phyloP scores from a whole-genome alignment of 2,329 filamentous ascomycete species.

The Xylaria sp. region DNA sequence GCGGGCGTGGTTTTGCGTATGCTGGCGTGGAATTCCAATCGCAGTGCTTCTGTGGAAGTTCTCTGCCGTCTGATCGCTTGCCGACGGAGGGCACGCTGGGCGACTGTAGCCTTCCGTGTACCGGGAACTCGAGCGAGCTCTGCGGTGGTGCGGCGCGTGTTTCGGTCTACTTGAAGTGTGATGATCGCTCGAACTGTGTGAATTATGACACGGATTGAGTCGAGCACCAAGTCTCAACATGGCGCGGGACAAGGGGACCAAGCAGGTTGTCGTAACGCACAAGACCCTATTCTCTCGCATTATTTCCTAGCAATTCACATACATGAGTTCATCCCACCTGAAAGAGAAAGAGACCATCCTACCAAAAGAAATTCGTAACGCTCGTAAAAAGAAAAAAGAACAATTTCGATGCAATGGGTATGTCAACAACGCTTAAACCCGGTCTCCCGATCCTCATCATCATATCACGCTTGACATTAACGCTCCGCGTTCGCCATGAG shows the following conservation, averaged over 20 bases:
- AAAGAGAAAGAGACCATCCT: neutral
- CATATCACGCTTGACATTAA: neutral
- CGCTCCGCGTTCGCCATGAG: neutral
- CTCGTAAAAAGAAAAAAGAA: neutral
- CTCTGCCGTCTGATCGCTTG: slow-evolving; percentile 27
- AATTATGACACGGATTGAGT: slow-evolving; percentile 16
- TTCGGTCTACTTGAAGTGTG: slow-evolving; percentile 35
- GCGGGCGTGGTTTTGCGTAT: slow-evolving; percentile 16
- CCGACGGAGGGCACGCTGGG: slow-evolving; percentile 40
- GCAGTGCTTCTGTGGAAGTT: slow-evolving; percentile 30
- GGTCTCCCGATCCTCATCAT: slow-evolving; percentile 1
- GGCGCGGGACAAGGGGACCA: too few relatives aligned
- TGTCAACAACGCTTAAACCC: neutral
- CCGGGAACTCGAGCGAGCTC: slow-evolving; percentile 33
- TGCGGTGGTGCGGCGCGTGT: slow-evolving; percentile 36
- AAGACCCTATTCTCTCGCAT: neutral
- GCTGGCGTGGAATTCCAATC: slow-evolving; percentile 26
- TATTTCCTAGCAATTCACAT: neutral
- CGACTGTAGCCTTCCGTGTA: slow-evolving; percentile 38
- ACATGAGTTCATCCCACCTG: neutral
- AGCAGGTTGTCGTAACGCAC: neutral
- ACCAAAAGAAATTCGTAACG: neutral
- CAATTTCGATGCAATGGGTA: neutral
- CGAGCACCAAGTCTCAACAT: neutral
- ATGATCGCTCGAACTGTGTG: slow-evolving; percentile 22